Evolutionary conservation across 2,329 filamentous ascomycete genomes (phyloP).

Genomic region (Penicillium sp.): DNA sequence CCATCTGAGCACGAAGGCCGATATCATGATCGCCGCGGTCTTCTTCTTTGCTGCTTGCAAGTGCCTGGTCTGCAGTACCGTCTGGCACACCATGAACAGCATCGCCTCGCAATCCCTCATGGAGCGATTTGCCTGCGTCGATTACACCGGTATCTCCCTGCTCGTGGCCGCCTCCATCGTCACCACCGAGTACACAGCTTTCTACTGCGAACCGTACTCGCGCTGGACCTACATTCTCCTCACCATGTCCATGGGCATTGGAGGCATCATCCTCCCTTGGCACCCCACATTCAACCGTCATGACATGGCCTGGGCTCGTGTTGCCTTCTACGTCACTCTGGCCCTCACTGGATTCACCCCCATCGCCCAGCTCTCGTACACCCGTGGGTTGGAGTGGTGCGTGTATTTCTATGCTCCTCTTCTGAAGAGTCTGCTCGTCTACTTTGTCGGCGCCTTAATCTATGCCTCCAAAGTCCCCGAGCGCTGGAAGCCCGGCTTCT

Average conservation of each 20-base stretch:
- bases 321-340: conserved; percentile 87
- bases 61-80: conserved; percentile 89
- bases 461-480: conserved; percentile 94
- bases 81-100: conserved; percentile 99
- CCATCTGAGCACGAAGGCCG: conserved; percentile 79
- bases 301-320: conserved; percentile 91
- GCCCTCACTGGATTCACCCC: conserved; percentile 88
- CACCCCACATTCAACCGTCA: conserved; percentile 90
- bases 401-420: conserved; percentile 88
- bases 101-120: conserved; percentile 88
- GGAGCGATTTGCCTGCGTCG: conserved; percentile 94
- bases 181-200: conserved; percentile 97
- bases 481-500: conserved; percentile 87
- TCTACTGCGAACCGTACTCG: conserved; percentile 92
- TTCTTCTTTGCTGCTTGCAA: conserved; percentile 98
- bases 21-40: conserved; percentile 86
- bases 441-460: conserved; percentile 79
- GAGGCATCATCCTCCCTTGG: conserved; percentile 92
- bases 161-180: conserved; percentile 93
- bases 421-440: conserved; percentile 82
- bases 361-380: conserved; percentile 78
- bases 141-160: conserved; percentile 96
- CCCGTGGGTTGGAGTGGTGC: conserved; percentile 79
- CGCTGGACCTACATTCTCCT: conserved; percentile 83
- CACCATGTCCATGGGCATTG: conserved; percentile 79